Evolutionary conservation across 1,139 yeast species (phyloP), one percentile per base, ranked within the genome.

Genomic region (Kodamaea fungicola): DNA sequence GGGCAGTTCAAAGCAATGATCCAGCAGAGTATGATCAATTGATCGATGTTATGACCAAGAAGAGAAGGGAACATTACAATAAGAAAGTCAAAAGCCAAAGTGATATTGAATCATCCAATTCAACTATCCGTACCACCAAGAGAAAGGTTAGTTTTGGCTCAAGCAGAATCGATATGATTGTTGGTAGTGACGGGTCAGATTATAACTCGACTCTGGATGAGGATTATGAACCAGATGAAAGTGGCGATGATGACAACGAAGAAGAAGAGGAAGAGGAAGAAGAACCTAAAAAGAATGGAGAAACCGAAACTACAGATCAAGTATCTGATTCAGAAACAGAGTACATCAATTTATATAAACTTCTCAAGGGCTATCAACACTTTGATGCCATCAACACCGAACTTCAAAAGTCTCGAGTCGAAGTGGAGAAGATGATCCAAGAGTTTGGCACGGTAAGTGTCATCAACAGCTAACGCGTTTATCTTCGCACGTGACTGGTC

Each of bases 301-400:
- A 16, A 16, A 16, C 3, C 19, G 19, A 16, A 16, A 3, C 19
- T 16, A 16, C 19, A 16, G 19, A 16, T 29, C 5, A 8, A 12
- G 22, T 10, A 8, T 31, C 47, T 2, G 43, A 41, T 9, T 43
- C 39, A 6, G 70, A 68, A 44, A 67, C 62, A 52, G 54, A 51
- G 12, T 39, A 52, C 34, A 49, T 57, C 7, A 53, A 62, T 22
- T 47, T 71, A 25, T 53, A 83, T 26, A 59, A 76, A 42, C 61
- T 82, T 31, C 51, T 83, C 25, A 74, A 71, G 42, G 77, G 77
- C 21, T 76, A 77, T 23, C 83, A 79, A 42, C 78, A 78, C 49
- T 74, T 83, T 46, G 96, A 87, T 53, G 74, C 82, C 7, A 80
- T 87, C 2, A 82, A 90, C 49, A 83, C 90, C 0, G 84, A 80